Evolutionary conservation across 306 rosid genomes (phyloP), one percentile per base, ranked within the genome.

Genomic region (Dicorynia guianensis): DNA sequence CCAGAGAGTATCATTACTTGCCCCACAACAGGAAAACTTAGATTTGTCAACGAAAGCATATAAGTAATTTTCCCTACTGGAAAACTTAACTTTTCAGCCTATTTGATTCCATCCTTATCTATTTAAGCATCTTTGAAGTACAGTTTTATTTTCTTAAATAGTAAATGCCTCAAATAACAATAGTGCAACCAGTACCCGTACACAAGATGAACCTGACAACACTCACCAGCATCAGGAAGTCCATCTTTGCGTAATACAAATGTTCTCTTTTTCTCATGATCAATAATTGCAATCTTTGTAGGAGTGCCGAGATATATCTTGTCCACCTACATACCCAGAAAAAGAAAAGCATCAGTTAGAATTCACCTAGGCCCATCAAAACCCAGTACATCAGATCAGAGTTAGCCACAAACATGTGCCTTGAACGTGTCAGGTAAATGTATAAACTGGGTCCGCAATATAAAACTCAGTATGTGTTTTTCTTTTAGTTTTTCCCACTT

Each of bases 171-270:
- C 42, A 19, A 34, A 44, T 18, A 59, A 39, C 5, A 42, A 8
- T 76, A 59, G 19, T 76, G 39, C 6, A 18, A 33, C 55, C 58
- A 43, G 61, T 12, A 58, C 56, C 48, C 57, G 50, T 13, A 66
- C 44, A 53, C 8, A 67, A 79, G 65, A 63, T 77, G 80, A 38
- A 52, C 53, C n/a, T 49, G 63, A 69, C 56, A 47, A 76, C 53
- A 60, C 87, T 87, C 65, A 96, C 99, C 99, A 34, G 98, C 99
- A 96, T 96, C 99, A 74, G 98, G 97, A 88, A 96, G 98, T 40
- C 99, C 99, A 78, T 96, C 99, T 81, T 96, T 96, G 36, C 90
- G 96, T 69, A 96, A 59, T 52, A 89, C 99, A 86, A 90, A 96
- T 35, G 99, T 92, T 82, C 99, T 87, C 87, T 92, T 96, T 63